These are phyloP conservation scores for Wickerhamiella dianesei DNA, from an alignment of 805 yeast species.

Conservation along the genomic window DNA sequence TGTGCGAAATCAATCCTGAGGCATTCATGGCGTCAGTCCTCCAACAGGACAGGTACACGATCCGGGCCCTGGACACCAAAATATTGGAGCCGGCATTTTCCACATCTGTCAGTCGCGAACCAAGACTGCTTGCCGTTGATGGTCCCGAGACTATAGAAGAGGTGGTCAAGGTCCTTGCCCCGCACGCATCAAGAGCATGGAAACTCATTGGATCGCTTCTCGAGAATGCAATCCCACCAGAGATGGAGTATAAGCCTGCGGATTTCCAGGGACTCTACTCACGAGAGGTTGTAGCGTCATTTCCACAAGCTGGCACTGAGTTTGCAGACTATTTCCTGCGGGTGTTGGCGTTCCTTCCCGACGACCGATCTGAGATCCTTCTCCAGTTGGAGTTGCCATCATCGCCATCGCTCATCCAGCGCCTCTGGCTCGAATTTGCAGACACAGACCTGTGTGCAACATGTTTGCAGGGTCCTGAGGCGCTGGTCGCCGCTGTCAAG, in stretches of 20 bases:
- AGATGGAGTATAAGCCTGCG: neutral
- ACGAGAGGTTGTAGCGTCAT: neutral
- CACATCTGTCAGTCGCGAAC: no score
- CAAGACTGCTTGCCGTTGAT: no score
- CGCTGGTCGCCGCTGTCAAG: neutral
- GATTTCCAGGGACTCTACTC: neutral
- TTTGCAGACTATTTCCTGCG: slow-evolving; percentile 9
- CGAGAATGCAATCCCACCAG: neutral
- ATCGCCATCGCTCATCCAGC: slow-evolving; percentile 6
- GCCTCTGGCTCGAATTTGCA: slow-evolving; percentile 13
- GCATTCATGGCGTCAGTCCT: no score
- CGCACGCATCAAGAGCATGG: neutral
- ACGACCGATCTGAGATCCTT: slow-evolving; percentile 3
- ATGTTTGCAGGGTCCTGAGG: neutral
- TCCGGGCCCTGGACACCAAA: no score
- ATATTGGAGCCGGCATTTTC: no score
- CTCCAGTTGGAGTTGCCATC: slow-evolving; percentile 6
- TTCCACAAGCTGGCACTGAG: slow-evolving; percentile 9
- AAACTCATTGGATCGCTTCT: neutral
- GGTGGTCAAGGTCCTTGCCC: no score
- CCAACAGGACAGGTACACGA: no score
- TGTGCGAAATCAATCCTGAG: no score
- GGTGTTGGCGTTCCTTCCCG: slow-evolving; percentile 9
- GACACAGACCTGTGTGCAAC: neutral
- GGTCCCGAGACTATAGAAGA: no score